A percentile compares a stretch with the other conserved stretches of the same genome.
Evolutionary conservation across 345 rosid species (phyloP).

Genomic region (Lagerstroemia speciosa): DNA sequence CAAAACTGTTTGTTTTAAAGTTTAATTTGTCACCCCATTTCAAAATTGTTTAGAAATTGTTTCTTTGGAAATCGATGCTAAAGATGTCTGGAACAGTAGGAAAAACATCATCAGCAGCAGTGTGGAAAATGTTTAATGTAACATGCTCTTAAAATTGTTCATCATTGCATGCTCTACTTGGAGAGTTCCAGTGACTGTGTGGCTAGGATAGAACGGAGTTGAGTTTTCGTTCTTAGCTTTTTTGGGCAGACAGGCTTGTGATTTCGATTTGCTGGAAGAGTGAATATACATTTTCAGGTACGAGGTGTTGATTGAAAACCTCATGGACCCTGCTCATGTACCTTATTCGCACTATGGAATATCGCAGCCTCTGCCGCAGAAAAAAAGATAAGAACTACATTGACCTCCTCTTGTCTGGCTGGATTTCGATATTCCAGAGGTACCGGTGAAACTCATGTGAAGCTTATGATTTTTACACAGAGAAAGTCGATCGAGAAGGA

Average conservation of each 20-base stretch:
- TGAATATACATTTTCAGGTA: slow-evolving; percentile 38
- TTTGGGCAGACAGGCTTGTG: not conserved
- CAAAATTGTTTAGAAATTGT: too few relatives aligned
- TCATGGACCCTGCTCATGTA: slow-evolving; percentile 93
- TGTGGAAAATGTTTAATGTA: too few relatives aligned
- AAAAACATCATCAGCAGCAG: too few relatives aligned
- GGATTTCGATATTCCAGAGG: not conserved
- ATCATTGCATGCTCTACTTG: too few relatives aligned
- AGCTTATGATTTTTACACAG: slow-evolving; percentile 23
- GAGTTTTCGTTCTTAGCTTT: not conserved
- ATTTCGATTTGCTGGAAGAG: not conserved
- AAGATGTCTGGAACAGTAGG: too few relatives aligned
- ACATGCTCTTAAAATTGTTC: too few relatives aligned
- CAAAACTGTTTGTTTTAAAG: too few relatives aligned
- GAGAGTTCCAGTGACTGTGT: too few relatives aligned
- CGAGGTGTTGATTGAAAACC: slow-evolving; percentile 71
- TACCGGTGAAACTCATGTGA: not conserved
- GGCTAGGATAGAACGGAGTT: too few relatives aligned
- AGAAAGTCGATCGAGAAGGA: slow-evolving; percentile 77
- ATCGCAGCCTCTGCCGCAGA: slow-evolving; percentile 32
- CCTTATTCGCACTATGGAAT: slow-evolving; percentile 84
- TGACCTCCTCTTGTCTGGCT: not conserved
- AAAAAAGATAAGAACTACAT: slow-evolving; percentile 26
- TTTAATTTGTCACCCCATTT: too few relatives aligned
- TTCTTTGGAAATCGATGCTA: too few relatives aligned